These are phyloP conservation scores for Boletus semigastroideus DNA, from an alignment of 1,284 basidiomycete species.

Conservation along the genomic window DNA sequence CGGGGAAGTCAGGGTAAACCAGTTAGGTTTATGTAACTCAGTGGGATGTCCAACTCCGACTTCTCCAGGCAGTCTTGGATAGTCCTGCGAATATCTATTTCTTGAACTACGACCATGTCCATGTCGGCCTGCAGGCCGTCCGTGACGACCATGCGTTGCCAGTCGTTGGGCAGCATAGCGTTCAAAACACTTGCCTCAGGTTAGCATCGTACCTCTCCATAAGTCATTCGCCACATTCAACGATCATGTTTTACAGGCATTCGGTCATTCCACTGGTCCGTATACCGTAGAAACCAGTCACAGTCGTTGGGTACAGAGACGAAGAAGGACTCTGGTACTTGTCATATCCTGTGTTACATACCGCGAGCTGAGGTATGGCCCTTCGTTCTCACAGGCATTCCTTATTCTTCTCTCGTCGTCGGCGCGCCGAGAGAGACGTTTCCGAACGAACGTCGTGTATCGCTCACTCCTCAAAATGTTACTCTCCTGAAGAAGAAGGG, in stretches of 20 bases:
- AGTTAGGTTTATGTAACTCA: constrained; percentile 30
- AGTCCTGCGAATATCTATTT: constrained; percentile 17
- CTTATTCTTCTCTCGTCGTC: constrained; percentile 73
- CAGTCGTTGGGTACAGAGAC: constrained; percentile 11
- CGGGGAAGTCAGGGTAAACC: neutral
- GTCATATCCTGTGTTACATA: neutral
- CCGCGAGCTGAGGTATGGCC: constrained; percentile 2
- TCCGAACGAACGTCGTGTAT: constrained; percentile 74
- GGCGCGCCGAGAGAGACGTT: constrained; percentile 77
- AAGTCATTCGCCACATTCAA: constrained; percentile 1
- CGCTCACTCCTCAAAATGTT: constrained; percentile 77
- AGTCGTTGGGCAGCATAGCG: constrained; percentile 16
- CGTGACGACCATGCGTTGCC: constrained; percentile 20
- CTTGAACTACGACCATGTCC: constrained; percentile 32
- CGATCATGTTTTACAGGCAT: constrained; percentile 17
- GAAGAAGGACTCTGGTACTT: constrained; percentile 26
- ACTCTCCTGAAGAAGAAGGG: constrained; percentile 77
- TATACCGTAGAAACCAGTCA: constrained; percentile 22
- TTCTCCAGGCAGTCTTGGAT: neutral
- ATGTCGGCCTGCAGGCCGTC: constrained; percentile 34
- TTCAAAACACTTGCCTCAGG: constrained; percentile 27
- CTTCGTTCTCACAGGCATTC: constrained; percentile 44
- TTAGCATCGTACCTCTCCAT: constrained; percentile 7
- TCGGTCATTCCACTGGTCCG: constrained; percentile 35
- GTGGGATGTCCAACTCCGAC: constrained; percentile 8